phyloP scores from a whole-genome alignment of 805 yeast genomes.

The Schwanniomyces sp. region DNA sequence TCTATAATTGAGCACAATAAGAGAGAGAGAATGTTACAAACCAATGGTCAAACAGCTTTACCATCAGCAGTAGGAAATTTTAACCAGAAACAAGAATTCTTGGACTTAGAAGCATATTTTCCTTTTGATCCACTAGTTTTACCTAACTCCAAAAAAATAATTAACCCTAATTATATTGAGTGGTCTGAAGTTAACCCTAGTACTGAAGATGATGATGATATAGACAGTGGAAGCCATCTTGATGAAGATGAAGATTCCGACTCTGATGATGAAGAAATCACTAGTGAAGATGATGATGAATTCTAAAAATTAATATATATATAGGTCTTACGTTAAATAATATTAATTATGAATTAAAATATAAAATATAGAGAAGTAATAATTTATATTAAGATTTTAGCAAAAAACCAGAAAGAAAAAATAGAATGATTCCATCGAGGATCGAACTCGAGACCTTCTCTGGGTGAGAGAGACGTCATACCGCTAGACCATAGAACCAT shows the following conservation, averaged over 20 bases:
- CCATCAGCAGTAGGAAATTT: conserved; percentile 41
- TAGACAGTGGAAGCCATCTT: conserved; percentile 26
- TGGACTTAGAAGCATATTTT: conserved; percentile 90
- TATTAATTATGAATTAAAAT: not conserved
- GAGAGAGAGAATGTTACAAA: conserved; percentile 58
- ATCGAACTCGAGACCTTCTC: conserved; percentile 34
- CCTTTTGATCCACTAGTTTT: conserved; percentile 92
- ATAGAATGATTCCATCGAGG: conserved; percentile 27
- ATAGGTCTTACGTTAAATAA: not conserved
- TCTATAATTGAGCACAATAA: conserved; percentile 90
- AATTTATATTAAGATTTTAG: not conserved
- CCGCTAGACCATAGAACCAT: conserved; percentile 32
- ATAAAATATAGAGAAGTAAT: not conserved
- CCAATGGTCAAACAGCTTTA: conserved; percentile 23
- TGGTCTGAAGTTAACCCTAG: conserved; percentile 60
- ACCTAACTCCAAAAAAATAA: conserved; percentile 53
- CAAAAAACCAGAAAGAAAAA: not conserved
- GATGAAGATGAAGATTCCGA: conserved; percentile 23
- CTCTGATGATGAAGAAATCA: conserved; percentile 17
- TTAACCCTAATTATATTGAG: conserved; percentile 61
- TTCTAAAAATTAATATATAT: not conserved
- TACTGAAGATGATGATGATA: conserved; percentile 64
- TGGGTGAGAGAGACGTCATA: conserved; percentile 32
- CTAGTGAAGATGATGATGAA: conserved; percentile 21
- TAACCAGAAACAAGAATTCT: conserved; percentile 73